These are phyloP conservation scores for Lactarius trivialis DNA, from an alignment of 768 basidiomycete genomes.

Conservation along the genomic window DNA sequence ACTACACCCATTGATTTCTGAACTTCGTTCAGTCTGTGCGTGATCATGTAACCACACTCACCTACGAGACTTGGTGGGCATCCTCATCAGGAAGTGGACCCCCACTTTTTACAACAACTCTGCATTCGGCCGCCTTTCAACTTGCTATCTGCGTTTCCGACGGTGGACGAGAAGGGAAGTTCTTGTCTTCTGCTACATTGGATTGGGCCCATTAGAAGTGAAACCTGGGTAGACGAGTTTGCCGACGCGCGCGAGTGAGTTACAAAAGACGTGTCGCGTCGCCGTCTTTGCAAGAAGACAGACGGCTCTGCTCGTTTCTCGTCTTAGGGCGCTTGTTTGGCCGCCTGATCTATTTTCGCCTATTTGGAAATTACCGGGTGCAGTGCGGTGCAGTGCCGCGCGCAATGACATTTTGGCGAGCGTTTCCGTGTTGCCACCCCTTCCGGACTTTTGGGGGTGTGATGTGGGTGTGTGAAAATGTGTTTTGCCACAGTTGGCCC, in stretches of 20 bases:
- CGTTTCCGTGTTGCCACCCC: background rate
- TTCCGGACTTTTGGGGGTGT: slow-evolving; percentile 4
- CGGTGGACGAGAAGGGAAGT: background rate
- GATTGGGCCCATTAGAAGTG: background rate
- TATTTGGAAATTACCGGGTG: background rate
- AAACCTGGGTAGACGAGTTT: background rate
- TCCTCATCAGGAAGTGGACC: background rate
- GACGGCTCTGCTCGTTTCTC: background rate
- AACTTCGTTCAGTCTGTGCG: background rate
- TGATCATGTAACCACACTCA: too few species aligned
- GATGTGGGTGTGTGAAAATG: background rate
- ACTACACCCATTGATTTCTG: background rate
- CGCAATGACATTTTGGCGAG: slow-evolving; percentile 1
- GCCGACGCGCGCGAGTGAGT: background rate
- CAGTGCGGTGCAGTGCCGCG: background rate
- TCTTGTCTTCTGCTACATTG: background rate
- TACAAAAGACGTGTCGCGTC: background rate
- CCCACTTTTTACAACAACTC: too few species aligned
- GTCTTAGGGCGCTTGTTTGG: background rate
- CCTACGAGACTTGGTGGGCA: background rate
- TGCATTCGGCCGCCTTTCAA: slow-evolving; percentile 12
- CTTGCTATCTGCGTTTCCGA: background rate
- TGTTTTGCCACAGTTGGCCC: background rate
- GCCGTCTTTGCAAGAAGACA: background rate
- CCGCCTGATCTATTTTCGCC: background rate